Evolutionary conservation across 129 eudicot genomes (phyloP).

Genomic region (Deinandra increscens): DNA sequence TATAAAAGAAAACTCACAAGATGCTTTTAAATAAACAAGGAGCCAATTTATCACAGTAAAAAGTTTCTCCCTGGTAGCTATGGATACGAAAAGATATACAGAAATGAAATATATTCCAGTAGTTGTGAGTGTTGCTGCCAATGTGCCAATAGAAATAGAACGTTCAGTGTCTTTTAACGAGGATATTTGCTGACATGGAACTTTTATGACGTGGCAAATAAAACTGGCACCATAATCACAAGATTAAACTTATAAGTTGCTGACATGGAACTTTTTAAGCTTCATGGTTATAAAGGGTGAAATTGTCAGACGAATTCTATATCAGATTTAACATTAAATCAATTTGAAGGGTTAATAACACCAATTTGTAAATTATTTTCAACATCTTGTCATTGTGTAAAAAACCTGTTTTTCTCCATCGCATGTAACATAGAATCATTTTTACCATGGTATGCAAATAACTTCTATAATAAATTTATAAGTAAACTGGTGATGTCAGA

Average conservation of each 20-base stretch:
- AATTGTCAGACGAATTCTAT: too few relatives aligned
- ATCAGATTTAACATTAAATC: not conserved
- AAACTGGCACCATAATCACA: too few relatives aligned
- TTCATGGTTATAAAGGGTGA: too few relatives aligned
- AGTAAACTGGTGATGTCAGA: not conserved
- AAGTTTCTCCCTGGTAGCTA: conserved; percentile 90
- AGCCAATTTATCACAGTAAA: conserved; percentile 67
- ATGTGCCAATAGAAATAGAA: conserved; percentile 89
- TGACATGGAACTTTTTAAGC: too few relatives aligned
- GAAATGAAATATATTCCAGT: conserved; percentile 66
- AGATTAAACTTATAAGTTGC: too few relatives aligned
- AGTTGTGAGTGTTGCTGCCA: conserved; percentile 84
- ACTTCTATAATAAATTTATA: not conserved
- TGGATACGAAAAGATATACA: conserved; percentile 78
- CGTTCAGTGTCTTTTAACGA: conserved; percentile 95
- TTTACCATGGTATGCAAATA: not conserved
- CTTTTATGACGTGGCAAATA: not conserved
- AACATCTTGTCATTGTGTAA: not conserved
- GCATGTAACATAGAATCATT: not conserved
- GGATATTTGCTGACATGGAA: conserved; percentile 30
- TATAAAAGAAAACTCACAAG: not conserved
- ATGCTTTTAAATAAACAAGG: not conserved
- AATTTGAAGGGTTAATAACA: not conserved
- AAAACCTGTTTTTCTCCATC: not conserved
- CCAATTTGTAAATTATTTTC: not conserved